phyloP scores from a whole-genome alignment of 768 basidiomycete genomes.

The Naganishia onofrii region DNA sequence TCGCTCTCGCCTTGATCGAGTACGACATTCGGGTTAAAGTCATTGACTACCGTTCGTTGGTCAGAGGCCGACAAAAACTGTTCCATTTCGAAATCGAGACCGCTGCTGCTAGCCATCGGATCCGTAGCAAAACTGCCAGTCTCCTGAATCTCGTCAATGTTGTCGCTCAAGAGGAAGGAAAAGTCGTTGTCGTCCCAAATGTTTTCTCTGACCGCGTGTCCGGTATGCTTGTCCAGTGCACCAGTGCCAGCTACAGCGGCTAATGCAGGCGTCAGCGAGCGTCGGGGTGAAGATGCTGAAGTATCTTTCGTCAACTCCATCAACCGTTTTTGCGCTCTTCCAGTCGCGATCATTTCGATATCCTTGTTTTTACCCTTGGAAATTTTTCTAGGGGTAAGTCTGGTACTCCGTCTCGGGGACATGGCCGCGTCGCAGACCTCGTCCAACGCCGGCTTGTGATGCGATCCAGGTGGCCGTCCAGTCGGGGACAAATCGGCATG shows the following conservation, averaged over 20 bases:
- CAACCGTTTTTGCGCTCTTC: conserved; percentile 15
- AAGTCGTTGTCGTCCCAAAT: conserved; percentile 25
- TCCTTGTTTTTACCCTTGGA: conserved; percentile 23
- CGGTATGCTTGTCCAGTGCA: not conserved
- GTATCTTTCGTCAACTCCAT: conserved; percentile 21
- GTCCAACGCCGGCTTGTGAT: conserved; percentile 20
- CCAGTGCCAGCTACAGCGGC: conserved; percentile 6
- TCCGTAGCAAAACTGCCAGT: conserved; percentile 6
- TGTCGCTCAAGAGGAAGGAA: conserved; percentile 18
- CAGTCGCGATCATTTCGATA: not conserved
- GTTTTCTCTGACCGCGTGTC: not conserved
- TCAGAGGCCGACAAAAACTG: conserved; percentile 4
- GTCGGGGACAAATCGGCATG: conserved; percentile 17
- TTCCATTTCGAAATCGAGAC: conserved; percentile 24
- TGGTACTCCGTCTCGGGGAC: conserved; percentile 21
- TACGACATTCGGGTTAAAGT: conserved; percentile 7
- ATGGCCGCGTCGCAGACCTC: conserved; percentile 16
- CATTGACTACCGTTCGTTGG: not conserved
- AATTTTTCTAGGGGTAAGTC: conserved; percentile 23
- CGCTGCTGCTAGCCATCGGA: conserved; percentile 23
- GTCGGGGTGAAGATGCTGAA: not conserved
- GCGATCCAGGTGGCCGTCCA: not conserved
- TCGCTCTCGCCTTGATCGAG: conserved; percentile 13
- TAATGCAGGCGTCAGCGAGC: not conserved
- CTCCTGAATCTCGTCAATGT: conserved; percentile 24